Conservation (phyloP, 2,329 filamentous ascomycete species). For the Botrytis elliptica region DNA sequence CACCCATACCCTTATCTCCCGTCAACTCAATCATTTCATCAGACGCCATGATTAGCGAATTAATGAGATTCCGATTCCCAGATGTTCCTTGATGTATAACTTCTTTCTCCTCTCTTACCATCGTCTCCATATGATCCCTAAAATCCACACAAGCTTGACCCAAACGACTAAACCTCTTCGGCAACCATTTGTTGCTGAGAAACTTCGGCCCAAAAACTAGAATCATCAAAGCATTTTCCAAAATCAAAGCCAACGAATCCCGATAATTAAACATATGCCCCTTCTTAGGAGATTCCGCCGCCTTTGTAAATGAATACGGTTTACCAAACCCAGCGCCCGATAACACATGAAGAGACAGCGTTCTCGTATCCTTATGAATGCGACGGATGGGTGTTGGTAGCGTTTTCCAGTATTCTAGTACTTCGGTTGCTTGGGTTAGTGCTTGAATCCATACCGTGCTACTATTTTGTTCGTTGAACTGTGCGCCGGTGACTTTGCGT, state of each 20-base stretch:
- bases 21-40: not conserved
- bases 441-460: not conserved
- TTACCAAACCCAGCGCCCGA: conserved; percentile 1
- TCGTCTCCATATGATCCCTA: not conserved
- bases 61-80: not conserved
- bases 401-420: not conserved
- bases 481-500: not conserved
- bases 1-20: not conserved
- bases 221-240: conserved; percentile 1
- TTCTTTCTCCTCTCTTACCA: not conserved
- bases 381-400: not conserved
- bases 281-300: not conserved
- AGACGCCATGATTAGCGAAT: not conserved
- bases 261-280: not conserved
- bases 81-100: not conserved
- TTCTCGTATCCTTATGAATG: not conserved
- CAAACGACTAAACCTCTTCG: not conserved
- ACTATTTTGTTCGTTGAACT: conserved; percentile 5
- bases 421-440: not conserved
- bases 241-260: not conserved
- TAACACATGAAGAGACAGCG: not conserved
- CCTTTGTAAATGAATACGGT: not conserved
- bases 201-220: not conserved
- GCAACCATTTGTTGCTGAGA: not conserved
- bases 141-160: not conserved